phyloP scores from a whole-genome alignment of 805 yeast genomes.

The Teunomyces barrocoloradensis region DNA sequence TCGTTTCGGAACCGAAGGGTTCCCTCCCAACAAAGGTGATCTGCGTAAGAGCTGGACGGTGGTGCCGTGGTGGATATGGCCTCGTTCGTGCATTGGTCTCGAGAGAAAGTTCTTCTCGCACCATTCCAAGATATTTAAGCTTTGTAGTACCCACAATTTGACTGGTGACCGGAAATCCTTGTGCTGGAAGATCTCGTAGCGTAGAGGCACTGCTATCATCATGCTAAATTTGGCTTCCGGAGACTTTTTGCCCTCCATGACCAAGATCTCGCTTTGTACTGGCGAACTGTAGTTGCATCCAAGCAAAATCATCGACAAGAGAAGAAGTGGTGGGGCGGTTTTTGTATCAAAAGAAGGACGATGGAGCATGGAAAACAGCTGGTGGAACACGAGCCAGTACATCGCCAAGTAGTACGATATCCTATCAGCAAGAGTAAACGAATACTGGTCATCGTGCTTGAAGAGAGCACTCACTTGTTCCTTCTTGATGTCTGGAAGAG shows the following conservation, averaged over 20 bases:
- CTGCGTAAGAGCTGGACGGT: slow-evolving; percentile 75
- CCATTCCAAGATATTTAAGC: slow-evolving; percentile 70
- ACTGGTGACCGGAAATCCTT: slow-evolving; percentile 78
- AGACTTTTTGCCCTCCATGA: slow-evolving; percentile 15
- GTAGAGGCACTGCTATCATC: slow-evolving; percentile 52
- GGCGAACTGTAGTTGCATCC: slow-evolving; percentile 48
- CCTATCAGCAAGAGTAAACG: slow-evolving; percentile 28
- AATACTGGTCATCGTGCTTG: slow-evolving; percentile 18
- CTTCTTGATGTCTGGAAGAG: slow-evolving; percentile 27
- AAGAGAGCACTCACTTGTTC: slow-evolving; percentile 26
- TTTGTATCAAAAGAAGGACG: slow-evolving; percentile 55
- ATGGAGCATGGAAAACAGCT: slow-evolving; percentile 58
- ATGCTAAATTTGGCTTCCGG: slow-evolving; percentile 44
- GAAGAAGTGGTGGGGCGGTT: slow-evolving; percentile 46
- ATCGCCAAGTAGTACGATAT: slow-evolving; percentile 34
- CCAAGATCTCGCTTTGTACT: slow-evolving; percentile 16
- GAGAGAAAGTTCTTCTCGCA: slow-evolving; percentile 73
- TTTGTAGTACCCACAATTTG: slow-evolving; percentile 71
- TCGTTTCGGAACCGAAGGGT: slow-evolving; percentile 42
- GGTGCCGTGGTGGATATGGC: slow-evolving; percentile 84
- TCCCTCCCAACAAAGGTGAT: slow-evolving; percentile 73
- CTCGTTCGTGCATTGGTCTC: slow-evolving; percentile 73
- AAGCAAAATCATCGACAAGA: slow-evolving; percentile 53
- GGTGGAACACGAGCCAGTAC: slow-evolving; percentile 61
- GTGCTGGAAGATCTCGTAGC: slow-evolving; percentile 69